Percentiles rank a stretch among this genome's conserved stretches.
phyloP scores from a whole-genome alignment of 805 yeast genomes.

The Groenewaldozyma tartarivorans region DNA sequence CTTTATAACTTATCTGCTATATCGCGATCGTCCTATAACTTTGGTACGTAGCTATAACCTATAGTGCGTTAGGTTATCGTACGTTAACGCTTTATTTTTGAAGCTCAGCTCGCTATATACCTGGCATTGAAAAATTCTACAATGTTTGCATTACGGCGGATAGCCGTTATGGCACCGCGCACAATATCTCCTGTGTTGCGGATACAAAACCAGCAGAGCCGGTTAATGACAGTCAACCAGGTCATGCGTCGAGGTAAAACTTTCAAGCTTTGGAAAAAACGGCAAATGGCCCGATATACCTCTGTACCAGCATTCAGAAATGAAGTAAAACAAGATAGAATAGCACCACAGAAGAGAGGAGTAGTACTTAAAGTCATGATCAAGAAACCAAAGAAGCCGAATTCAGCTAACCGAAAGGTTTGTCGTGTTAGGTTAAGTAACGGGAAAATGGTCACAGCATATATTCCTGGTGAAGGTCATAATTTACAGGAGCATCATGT shows the following conservation, averaged over 20 bases:
- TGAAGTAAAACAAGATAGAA: background rate
- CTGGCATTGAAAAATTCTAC: no score
- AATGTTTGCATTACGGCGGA: no score
- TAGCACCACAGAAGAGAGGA: slow-evolving; percentile 74
- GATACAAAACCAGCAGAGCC: no score
- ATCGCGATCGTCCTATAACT: no score
- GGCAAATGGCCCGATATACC: background rate
- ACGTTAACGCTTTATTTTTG: no score
- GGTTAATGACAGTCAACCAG: background rate
- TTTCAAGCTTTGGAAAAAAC: background rate
- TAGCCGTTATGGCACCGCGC: no score
- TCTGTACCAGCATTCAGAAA: background rate
- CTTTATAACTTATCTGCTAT: no score
- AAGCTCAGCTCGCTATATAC: no score
- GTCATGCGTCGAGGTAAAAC: background rate
- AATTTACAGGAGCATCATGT: slow-evolving; percentile 96
- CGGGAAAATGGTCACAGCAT: slow-evolving; percentile 82
- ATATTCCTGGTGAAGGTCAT: slow-evolving; percentile 98
- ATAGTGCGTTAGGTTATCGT: no score
- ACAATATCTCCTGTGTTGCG: no score
- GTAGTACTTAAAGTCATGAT: slow-evolving; percentile 92
- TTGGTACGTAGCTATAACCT: no score
- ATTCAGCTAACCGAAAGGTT: slow-evolving; percentile 95
- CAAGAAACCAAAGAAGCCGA: slow-evolving; percentile 95
- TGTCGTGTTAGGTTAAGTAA: slow-evolving; percentile 88